Conservation (phyloP, 805 yeast species). For the Cyberlindnera meyerae region DNA sequence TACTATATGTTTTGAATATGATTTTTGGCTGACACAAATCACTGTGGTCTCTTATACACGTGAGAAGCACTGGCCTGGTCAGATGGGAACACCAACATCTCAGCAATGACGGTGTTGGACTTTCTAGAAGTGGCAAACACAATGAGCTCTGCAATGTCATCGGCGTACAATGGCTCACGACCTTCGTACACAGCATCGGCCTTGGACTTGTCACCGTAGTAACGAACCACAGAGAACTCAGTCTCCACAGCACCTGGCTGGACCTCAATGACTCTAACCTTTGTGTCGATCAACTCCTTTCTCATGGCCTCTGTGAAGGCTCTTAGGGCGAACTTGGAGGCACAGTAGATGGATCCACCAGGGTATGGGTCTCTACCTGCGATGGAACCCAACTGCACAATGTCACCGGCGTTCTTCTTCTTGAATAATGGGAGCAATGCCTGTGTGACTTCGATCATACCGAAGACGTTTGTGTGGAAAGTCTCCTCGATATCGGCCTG, state of each 20-base stretch:
- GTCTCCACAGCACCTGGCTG: slow-evolving; percentile 72
- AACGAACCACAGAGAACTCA: slow-evolving; percentile 57
- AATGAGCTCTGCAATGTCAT: slow-evolving; percentile 57
- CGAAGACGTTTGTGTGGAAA: slow-evolving; percentile 85
- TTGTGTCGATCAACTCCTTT: slow-evolving; percentile 69
- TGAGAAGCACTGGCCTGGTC: slow-evolving; percentile 81
- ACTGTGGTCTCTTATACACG: slow-evolving; percentile 46
- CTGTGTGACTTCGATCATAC: slow-evolving; percentile 80
- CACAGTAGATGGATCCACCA: slow-evolving; percentile 75
- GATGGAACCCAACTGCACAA: slow-evolving; percentile 69
- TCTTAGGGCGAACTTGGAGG: slow-evolving; percentile 67
- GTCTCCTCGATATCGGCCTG: slow-evolving; percentile 64
- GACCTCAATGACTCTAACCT: slow-evolving; percentile 58
- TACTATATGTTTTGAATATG: background rate
- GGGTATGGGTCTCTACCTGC: slow-evolving; percentile 80
- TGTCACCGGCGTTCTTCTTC: slow-evolving; percentile 64
- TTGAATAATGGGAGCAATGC: slow-evolving; percentile 68
- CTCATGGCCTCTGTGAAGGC: slow-evolving; percentile 68
- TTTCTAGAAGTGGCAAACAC: slow-evolving; percentile 54
- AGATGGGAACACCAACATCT: slow-evolving; percentile 75
- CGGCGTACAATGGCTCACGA: slow-evolving; percentile 51
- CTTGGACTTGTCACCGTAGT: slow-evolving; percentile 48
- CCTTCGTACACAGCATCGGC: slow-evolving; percentile 55
- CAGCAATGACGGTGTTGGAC: slow-evolving; percentile 59
- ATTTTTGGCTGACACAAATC: background rate